Evolutionary conservation across 257 asterid species (phyloP).

Genomic region (Solanum gandarillasii): DNA sequence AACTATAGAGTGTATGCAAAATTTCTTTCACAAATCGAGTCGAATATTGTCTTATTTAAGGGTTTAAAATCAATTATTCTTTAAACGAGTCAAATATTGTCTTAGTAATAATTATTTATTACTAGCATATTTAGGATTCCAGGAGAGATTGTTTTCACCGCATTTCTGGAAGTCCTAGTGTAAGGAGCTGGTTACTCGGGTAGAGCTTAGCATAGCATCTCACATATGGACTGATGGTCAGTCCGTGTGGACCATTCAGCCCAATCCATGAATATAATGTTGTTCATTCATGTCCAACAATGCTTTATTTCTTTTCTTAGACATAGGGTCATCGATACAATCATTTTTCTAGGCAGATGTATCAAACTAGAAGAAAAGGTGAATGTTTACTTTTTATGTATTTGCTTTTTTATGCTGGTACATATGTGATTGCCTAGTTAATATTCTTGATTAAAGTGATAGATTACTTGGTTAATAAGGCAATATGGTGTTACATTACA

Average conservation of each 20-base stretch:
- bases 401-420: neutral
- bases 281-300: neutral
- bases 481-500: neutral
- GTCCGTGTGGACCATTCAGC: neutral
- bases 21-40: neutral
- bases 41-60: neutral
- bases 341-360: no score
- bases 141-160: neutral
- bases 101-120: neutral
- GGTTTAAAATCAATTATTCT: no score
- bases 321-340: no score
- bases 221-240: neutral
- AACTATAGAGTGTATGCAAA: neutral
- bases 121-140: neutral
- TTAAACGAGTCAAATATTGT: neutral
- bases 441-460: neutral
- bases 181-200: neutral
- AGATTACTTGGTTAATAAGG: neutral
- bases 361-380: neutral
- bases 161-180: neutral
- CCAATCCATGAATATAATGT: neutral
- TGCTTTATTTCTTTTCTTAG: no score
- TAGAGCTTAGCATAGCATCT: neutral
- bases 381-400: neutral
- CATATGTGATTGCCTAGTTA: neutral